Evolutionary conservation across 2,329 filamentous ascomycete genomes (phyloP), one percentile per base, ranked within the genome.

Genomic region (Fusarium fujikuroi): DNA sequence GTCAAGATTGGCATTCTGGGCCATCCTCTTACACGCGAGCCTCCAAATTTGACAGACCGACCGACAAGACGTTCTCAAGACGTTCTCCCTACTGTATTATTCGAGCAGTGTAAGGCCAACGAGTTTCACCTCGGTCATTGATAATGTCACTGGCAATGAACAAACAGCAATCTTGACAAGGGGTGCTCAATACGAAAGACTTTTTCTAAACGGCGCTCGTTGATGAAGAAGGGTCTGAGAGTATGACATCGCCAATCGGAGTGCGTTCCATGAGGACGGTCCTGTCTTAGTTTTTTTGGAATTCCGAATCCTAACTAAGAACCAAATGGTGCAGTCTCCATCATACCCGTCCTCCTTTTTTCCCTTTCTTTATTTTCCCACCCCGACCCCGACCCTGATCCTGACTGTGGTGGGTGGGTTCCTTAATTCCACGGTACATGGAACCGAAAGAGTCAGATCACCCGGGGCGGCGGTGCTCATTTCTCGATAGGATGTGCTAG

Each of bases 221-320:
- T 56, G 52, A 60, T 70, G 63, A 67, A 73, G 56, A 64, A 73
- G 46, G 66, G 71, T 70, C 61, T 67, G 72, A 75, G 70, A 37
- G 66, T 34, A 58, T 43, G 28, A 43, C 11, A 47, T 62, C 25
- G 44, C 75, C 75, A 76, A 76, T 76, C 75, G 75, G 75, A 77
- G 75, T 66, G 43, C 60, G 73, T 76, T 76, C 75, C 75, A 76
- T 28, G 71, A 66, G 75, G 62, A 65, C 70, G 75, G 75, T 77
- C 73, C 70, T 69, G 66, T 73, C 70, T 70, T 69, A 73, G 74
- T 63, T 63, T 58, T 63, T 60, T 60, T 61, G 64, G 52, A 65
- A 73, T 66, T 58, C 58, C 59, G 63, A 46, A 58, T 69, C 30
- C 64, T 57, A 61, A 36, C 46, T 52, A 52, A 52, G 30, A 52